Conservation (phyloP, 164 flowering plant species). For the Akebia trifoliata region DNA sequence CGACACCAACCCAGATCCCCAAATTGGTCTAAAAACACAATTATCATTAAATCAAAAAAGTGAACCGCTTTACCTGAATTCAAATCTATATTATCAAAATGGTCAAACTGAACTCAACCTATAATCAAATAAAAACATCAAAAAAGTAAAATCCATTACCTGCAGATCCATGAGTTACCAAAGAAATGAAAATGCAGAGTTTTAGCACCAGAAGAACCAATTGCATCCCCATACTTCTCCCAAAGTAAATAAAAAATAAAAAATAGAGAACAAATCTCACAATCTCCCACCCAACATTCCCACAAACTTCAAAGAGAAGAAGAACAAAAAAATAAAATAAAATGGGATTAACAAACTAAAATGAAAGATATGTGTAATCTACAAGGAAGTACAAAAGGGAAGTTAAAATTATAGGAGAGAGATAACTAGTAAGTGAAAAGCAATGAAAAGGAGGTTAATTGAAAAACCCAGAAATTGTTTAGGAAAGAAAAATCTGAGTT, state of each 20-base stretch:
- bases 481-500: neutral
- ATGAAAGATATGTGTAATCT: slow-evolving; percentile 9
- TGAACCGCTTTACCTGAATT: neutral
- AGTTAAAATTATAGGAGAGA: slow-evolving; percentile 8
- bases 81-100: slow-evolving; percentile 1
- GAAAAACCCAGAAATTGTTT: neutral
- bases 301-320: neutral
- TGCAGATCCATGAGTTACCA: slow-evolving; percentile 38
- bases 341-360: neutral
- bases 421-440: slow-evolving; percentile 1
- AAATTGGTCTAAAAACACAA: neutral
- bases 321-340: neutral
- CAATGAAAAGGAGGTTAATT: slow-evolving; percentile 5
- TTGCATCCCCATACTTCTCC: slow-evolving; percentile 7
- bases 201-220: slow-evolving; percentile 3
- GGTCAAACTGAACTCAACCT: slow-evolving; percentile 7
- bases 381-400: slow-evolving; percentile 6
- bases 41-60: neutral
- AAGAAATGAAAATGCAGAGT: slow-evolving; percentile 28
- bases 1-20: slow-evolving; percentile 7
- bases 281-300: slow-evolving; percentile 4
- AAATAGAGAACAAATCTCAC: neutral
- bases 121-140: neutral
- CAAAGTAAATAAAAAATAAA: too few species aligned
- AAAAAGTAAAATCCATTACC: slow-evolving; percentile 31